Evolutionary conservation across 169 alveolate genomes (phyloP), one percentile per base, ranked within the genome.

Genomic region (Eimeria acervulina): DNA sequence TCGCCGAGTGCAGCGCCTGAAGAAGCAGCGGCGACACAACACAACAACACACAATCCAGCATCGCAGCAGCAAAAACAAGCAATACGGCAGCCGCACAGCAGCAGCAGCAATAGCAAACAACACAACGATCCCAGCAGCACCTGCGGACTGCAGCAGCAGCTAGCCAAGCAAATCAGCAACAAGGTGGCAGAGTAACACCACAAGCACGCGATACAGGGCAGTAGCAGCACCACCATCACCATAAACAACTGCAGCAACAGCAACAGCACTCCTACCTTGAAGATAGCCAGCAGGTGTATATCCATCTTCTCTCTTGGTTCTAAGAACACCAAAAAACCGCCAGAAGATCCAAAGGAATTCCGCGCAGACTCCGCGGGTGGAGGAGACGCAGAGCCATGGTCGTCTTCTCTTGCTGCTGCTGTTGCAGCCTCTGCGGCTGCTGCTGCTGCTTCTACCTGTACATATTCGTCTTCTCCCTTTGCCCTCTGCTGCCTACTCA

Each of bases 1-100:
- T 92, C 17, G 96, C 96, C 17, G 84, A 42, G 85, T 78, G 85
- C 38, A 92, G 87, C 59, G 87, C 92, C 96, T 92, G 92, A 42
- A 13, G 72, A 23, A 13, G 31, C 76, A 83, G 52, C 91, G 12
- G 52, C 72, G 19, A 74, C 72, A 83, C 36, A n/a, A n/a, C 74
- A 0, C n/a, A 33, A 55, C 72, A 74, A 21, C 31, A 13, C 85
- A 74, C 1, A 17, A 28, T 0, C 17, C 83, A 72, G 52, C 83
- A 76, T 10, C 88, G 15, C 10, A 7, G 13, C 66, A 40, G 36
- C 63, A 76, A 26, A 51, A 76, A 21, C 63, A 76, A 3, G 5
- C 17, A 26, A 26, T 42, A 38, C 63, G 26, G n/a, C n/a, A 23
- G 31, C 31, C 2, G 7, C 17, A 40, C 55, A 33, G 59, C 61